Conservation (phyloP, 192 early-diverging fungal species). For the Podila epicladia region DNA sequence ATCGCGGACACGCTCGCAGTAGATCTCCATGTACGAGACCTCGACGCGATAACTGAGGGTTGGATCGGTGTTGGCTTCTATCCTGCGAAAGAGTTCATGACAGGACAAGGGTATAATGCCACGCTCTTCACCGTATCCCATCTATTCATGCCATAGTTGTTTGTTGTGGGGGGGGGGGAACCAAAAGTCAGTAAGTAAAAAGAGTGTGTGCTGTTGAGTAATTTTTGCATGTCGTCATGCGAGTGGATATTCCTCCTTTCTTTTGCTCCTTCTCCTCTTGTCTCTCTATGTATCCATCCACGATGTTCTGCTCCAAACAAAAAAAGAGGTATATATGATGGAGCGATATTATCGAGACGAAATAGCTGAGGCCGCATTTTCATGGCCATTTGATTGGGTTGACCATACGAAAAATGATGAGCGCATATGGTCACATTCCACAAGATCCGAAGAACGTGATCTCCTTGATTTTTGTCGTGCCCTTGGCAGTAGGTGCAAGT, state of each 20-base stretch:
- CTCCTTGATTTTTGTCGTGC: neutral
- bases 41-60: slow-evolving; percentile 70
- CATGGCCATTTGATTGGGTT: too few relatives aligned
- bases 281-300: too few relatives aligned
- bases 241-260: neutral
- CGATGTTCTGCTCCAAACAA: too few relatives aligned
- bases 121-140: slow-evolving; percentile 78
- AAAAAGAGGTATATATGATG: too few relatives aligned
- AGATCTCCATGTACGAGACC: slow-evolving; percentile 94
- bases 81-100: slow-evolving; percentile 78
- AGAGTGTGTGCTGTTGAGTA: too few relatives aligned
- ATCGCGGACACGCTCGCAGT: slow-evolving; percentile 87
- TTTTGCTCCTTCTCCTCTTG: neutral
- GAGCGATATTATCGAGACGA: too few relatives aligned
- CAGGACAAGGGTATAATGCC: slow-evolving; percentile 92
- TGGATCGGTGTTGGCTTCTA: slow-evolving; percentile 54
- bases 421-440: neutral
- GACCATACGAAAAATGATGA: neutral
- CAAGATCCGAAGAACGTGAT: neutral
- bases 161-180: too few relatives aligned
- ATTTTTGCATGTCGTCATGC: neutral
- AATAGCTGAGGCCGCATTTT: too few relatives aligned
- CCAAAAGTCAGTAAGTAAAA: too few relatives aligned
- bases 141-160: slow-evolving; percentile 35
- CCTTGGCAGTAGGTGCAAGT: neutral